A percentile compares a stretch with the other conserved stretches of the same genome.
Evolutionary conservation across 2,329 filamentous ascomycete genomes (phyloP).

Genomic region (Rhinocladiella similis): DNA sequence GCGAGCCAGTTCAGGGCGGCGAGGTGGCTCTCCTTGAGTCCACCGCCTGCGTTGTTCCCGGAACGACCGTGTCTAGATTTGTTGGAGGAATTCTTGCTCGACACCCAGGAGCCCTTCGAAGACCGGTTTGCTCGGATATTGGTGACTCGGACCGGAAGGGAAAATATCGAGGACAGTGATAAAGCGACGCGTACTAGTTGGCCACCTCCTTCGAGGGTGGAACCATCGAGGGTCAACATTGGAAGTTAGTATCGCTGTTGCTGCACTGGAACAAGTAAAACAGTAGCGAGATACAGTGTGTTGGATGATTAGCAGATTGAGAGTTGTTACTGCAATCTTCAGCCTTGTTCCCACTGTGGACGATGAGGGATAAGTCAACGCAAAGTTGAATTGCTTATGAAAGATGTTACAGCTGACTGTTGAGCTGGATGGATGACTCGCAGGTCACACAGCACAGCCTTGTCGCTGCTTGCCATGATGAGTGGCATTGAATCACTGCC

Average conservation of each 20-base stretch:
- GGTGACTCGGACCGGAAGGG: constrained; percentile 50
- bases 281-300: too few relatives aligned
- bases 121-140: constrained; percentile 55
- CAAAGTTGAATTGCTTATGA: too few relatives aligned
- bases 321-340: too few relatives aligned
- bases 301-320: too few relatives aligned
- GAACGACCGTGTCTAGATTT: not conserved
- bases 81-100: not conserved
- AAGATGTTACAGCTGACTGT: too few relatives aligned
- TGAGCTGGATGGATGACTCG: too few relatives aligned
- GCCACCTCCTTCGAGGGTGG: constrained; percentile 62
- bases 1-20: constrained; percentile 56
- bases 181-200: constrained; percentile 61
- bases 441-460: too few relatives aligned
- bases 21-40: constrained; percentile 59
- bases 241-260: not conserved
- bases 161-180: constrained; percentile 55
- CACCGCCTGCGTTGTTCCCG: constrained; percentile 39
- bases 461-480: too few relatives aligned
- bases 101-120: not conserved
- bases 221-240: constrained; percentile 51
- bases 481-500: too few relatives aligned
- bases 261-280: too few relatives aligned
- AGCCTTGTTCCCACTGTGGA: too few relatives aligned
- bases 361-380: too few relatives aligned